These are phyloP conservation scores for Penicillium atrosanguineum DNA, from an alignment of 495 filamentous ascomycete genomes.

Conservation along the genomic window DNA sequence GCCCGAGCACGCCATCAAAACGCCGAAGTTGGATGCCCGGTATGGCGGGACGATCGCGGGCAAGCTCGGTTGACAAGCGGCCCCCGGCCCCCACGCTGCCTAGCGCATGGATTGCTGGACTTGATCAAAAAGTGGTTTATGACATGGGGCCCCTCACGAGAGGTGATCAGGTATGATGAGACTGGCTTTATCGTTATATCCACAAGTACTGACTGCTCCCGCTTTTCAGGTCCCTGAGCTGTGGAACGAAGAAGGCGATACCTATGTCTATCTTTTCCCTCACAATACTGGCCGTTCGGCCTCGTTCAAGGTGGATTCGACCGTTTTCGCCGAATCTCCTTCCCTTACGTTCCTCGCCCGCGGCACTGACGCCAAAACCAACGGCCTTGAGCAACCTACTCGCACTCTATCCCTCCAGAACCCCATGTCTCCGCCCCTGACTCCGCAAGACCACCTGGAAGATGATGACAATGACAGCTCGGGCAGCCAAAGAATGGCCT, in stretches of 20 bases:
- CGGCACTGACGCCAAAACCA: constrained; percentile 50
- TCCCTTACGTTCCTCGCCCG: constrained; percentile 68
- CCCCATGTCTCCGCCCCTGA: constrained; percentile 42
- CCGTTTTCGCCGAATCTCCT: constrained; percentile 66
- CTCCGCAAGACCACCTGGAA: constrained; percentile 29
- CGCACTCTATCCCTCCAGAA: constrained; percentile 40
- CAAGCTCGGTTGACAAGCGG: constrained; percentile 35
- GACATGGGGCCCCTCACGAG: constrained; percentile 54
- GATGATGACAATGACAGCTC: constrained; percentile 45
- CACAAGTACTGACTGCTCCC: not conserved
- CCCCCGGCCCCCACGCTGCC: constrained; percentile 18
- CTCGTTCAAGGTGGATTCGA: constrained; percentile 75
- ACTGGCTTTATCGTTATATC: not conserved
- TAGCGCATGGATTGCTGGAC: constrained; percentile 62
- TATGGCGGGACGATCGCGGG: constrained; percentile 44
- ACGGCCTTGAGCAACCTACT: constrained; percentile 37
- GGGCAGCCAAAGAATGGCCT: constrained; percentile 42
- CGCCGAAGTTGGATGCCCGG: constrained; percentile 57
- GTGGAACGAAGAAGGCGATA: constrained; percentile 82
- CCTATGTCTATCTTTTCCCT: constrained; percentile 80
- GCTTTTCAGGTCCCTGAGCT: constrained; percentile 69
- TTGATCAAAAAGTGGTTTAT: constrained; percentile 58
- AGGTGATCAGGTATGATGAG: constrained; percentile 55
- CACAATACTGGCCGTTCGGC: constrained; percentile 61
- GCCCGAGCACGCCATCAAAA: constrained; percentile 42